These are phyloP conservation scores for Posidonia oceanica DNA, from an alignment of 116 monocot genomes.

Conservation along the genomic window DNA sequence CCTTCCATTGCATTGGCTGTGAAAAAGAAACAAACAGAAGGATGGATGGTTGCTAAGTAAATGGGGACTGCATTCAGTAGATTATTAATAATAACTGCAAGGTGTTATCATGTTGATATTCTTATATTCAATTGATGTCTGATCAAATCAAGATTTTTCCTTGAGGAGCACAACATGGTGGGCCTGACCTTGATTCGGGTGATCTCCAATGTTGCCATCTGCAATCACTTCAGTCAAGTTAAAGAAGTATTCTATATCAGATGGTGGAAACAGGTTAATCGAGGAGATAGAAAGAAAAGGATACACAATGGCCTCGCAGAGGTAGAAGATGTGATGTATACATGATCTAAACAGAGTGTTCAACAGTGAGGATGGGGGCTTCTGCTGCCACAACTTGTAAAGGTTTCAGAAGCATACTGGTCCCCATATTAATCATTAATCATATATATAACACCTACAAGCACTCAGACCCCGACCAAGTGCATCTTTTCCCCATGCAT, in stretches of 20 bases:
- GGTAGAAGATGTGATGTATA: neutral
- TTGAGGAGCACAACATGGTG: constrained; percentile 21
- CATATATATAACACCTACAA: neutral
- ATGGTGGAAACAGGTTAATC: constrained; percentile 3
- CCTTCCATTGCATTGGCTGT: neutral
- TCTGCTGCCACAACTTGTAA: neutral
- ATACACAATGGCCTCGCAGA: neutral
- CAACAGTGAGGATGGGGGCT: neutral
- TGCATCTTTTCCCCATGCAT: constrained; percentile 12
- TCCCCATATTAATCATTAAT: neutral
- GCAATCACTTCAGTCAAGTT: constrained; percentile 5
- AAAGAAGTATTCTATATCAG: constrained; percentile 3
- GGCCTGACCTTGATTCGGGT: constrained; percentile 12
- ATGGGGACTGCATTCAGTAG: neutral
- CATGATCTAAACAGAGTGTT: neutral
- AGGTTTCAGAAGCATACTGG: neutral
- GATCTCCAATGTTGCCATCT: constrained; percentile 18
- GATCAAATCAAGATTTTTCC: constrained; percentile 13
- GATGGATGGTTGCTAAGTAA: neutral
- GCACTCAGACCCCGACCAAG: neutral
- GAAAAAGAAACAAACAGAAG: neutral
- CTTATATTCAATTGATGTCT: constrained; percentile 10
- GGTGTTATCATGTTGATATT: constrained; percentile 1
- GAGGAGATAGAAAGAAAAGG: neutral
- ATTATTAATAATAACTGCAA: neutral